A percentile compares a stretch with the other conserved stretches of the same genome.
Conservation (phyloP, 768 basidiomycete genomes). For the Termitomyces sp. region DNA sequence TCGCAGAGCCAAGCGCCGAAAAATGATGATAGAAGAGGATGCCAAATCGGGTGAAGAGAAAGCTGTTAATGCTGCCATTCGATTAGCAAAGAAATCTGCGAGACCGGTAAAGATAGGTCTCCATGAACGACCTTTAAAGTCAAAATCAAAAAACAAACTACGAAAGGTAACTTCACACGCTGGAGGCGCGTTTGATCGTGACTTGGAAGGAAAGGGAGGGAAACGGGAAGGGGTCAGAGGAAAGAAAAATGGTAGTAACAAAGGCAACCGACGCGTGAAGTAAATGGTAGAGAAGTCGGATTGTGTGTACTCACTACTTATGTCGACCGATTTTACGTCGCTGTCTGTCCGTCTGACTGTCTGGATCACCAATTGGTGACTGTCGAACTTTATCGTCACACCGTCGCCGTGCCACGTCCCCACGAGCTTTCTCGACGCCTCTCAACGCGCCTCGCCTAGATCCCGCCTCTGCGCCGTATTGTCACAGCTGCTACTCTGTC, state of each 20-base stretch:
- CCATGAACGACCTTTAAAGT: slow-evolving; percentile 32
- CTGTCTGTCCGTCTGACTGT: no score
- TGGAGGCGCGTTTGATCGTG: slow-evolving; percentile 54
- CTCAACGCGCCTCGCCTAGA: no score
- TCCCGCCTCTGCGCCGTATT: no score
- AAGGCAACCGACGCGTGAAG: slow-evolving; percentile 36
- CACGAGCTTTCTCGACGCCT: no score
- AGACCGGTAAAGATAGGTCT: slow-evolving; percentile 76
- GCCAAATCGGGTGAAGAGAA: slow-evolving; percentile 55
- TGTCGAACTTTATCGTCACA: no score
- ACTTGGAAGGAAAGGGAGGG: slow-evolving; percentile 47
- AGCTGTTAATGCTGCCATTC: slow-evolving; percentile 71
- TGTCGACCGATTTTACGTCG: no score
- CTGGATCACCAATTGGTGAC: no score
- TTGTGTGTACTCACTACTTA: background rate
- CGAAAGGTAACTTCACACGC: slow-evolving; percentile 32
- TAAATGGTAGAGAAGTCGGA: slow-evolving; percentile 9
- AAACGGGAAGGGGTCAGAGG: slow-evolving; percentile 60
- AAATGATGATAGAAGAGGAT: slow-evolving; percentile 82
- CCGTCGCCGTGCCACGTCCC: no score
- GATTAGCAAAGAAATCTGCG: slow-evolving; percentile 79
- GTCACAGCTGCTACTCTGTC: no score
- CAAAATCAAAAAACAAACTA: slow-evolving; percentile 34
- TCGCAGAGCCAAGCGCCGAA: slow-evolving; percentile 84
- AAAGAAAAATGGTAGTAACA: slow-evolving; percentile 64